Conservation (phyloP, 441 rosid genomes). For the Euphorbia schlechtendalii region DNA sequence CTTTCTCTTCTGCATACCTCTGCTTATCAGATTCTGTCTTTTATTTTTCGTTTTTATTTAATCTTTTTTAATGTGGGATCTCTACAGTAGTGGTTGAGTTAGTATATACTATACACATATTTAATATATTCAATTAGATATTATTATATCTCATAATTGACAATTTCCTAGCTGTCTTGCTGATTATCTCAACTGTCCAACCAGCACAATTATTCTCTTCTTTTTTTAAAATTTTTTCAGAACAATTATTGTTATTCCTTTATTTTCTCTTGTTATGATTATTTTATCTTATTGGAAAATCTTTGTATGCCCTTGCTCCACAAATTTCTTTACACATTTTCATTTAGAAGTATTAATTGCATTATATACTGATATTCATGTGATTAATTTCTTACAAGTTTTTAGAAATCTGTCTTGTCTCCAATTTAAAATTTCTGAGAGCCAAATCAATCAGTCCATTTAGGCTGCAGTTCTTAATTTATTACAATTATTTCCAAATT, state of each 20-base stretch:
- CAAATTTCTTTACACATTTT: too few species aligned
- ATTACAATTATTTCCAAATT: neutral
- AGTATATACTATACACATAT: neutral
- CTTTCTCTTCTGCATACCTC: neutral
- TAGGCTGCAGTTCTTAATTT: neutral
- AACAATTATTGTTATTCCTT: neutral
- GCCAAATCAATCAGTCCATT: neutral
- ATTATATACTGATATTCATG: too few species aligned
- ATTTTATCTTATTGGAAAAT: neutral
- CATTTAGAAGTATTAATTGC: too few species aligned
- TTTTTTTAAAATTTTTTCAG: neutral
- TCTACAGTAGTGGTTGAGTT: conserved; percentile 21
- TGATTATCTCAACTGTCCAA: conserved; percentile 22
- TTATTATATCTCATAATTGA: conserved; percentile 14
- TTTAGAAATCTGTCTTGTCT: neutral
- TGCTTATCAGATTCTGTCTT: neutral
- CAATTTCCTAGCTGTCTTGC: conserved; percentile 20
- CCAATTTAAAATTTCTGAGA: neutral
- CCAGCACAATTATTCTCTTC: conserved; percentile 20
- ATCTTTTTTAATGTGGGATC: conserved; percentile 11
- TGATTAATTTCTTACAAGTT: too few species aligned
- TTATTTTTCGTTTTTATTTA: neutral
- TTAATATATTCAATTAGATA: neutral
- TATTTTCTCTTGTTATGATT: neutral
- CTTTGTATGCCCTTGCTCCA: neutral